Conservation (phyloP, 2,329 filamentous ascomycete species). For the Sporothrix euskadiensis region DNA sequence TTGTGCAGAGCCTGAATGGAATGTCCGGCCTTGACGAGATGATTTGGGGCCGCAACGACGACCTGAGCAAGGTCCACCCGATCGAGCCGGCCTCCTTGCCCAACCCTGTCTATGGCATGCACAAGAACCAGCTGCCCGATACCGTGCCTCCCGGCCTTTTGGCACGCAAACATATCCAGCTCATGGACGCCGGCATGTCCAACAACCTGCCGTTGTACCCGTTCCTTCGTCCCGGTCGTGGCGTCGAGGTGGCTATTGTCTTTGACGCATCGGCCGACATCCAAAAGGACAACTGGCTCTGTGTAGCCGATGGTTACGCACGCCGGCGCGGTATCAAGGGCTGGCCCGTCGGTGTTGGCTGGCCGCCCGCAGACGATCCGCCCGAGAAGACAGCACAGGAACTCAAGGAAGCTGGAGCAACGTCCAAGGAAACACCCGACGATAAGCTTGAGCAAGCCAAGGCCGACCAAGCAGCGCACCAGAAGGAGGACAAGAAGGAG, state of each 20-base stretch:
- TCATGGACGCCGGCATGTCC: constrained; percentile 98
- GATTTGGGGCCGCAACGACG: constrained; percentile 78
- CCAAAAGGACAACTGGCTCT: constrained; percentile 93
- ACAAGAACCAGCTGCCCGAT: constrained; percentile 65
- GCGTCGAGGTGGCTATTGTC: constrained; percentile 86
- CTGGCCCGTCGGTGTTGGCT: constrained; percentile 93
- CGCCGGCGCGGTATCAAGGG: constrained; percentile 86
- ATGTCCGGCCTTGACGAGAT: constrained; percentile 77
- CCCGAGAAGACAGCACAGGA: constrained; percentile 62
- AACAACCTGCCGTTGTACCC: constrained; percentile 98
- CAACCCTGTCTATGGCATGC: constrained; percentile 84
- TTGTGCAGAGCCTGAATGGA: constrained; percentile 72
- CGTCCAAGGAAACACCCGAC: constrained; percentile 60
- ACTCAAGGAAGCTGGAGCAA: constrained; percentile 67
- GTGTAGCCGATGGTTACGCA: constrained; percentile 89
- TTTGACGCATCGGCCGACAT: constrained; percentile 96
- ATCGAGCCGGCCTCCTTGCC: constrained; percentile 90
- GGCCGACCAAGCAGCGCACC: constrained; percentile 43
- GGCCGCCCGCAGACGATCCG: constrained; percentile 68
- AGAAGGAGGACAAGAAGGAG: constrained; percentile 34
- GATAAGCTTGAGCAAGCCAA: constrained; percentile 64
- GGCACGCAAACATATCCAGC: constrained; percentile 67
- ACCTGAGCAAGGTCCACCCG: constrained; percentile 88
- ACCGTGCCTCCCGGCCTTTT: constrained; percentile 79
- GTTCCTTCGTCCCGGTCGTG: constrained; percentile 79